Conservation (phyloP, 2,329 filamentous ascomycete genomes). For the Nothophoma quercina region DNA sequence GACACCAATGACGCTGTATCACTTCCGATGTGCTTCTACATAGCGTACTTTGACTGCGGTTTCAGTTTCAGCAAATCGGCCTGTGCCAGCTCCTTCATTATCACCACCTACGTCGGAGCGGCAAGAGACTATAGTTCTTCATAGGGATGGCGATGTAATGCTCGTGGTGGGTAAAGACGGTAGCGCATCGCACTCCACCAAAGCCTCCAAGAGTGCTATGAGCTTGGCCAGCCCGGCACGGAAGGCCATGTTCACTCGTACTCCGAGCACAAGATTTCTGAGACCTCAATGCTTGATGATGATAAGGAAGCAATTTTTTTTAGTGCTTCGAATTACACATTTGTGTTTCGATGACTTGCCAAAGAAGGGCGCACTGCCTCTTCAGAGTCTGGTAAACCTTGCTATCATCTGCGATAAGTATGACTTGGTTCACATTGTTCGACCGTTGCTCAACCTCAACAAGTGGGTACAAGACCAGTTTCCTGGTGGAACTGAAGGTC, state of each 20-base stretch:
- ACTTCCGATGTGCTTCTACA: no score
- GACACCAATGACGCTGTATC: no score
- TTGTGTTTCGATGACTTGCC: background rate
- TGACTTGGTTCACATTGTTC: background rate
- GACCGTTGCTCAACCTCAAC: background rate
- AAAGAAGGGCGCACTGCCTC: background rate
- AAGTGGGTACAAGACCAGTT: background rate
- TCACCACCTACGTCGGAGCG: no score
- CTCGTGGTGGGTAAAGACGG: no score
- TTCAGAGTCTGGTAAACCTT: background rate
- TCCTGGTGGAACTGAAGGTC: background rate
- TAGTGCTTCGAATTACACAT: background rate
- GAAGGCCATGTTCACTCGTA: constrained; percentile 26
- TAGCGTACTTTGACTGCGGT: no score
- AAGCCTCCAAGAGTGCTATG: no score
- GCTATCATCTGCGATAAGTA: background rate
- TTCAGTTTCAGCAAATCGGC: no score
- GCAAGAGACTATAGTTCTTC: no score
- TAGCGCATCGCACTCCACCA: no score
- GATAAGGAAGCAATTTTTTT: constrained; percentile 27
- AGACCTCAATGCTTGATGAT: constrained; percentile 37
- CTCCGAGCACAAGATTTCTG: constrained; percentile 19
- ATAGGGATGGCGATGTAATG: no score
- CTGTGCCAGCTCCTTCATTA: no score
- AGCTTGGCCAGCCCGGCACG: no score